These are phyloP conservation scores for Phaeotremella skinneri DNA, from an alignment of 768 basidiomycete species.

Conservation along the genomic window DNA sequence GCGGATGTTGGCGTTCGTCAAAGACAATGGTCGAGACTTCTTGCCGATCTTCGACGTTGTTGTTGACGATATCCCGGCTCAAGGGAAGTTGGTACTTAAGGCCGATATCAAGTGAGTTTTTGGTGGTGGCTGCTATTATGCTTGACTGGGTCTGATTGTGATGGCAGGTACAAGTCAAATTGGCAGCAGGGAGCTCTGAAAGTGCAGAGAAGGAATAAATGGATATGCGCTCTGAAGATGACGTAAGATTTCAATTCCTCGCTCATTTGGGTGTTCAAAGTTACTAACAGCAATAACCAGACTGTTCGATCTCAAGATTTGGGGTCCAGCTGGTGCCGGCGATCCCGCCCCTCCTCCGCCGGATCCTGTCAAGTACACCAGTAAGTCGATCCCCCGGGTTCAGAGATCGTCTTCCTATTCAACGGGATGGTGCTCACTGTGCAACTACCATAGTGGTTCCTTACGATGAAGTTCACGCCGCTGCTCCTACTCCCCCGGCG, in stretches of 20 bases:
- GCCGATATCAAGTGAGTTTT: constrained; percentile 66
- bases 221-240: constrained; percentile 81
- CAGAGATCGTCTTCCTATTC: not conserved
- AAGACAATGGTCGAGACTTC: constrained; percentile 70
- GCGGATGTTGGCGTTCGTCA: constrained; percentile 76
- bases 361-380: constrained; percentile 62
- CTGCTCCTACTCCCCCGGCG: constrained; percentile 47
- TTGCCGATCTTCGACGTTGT: constrained; percentile 65
- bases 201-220: constrained; percentile 83
- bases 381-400: constrained; percentile 14
- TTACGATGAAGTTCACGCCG: constrained; percentile 60
- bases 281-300: constrained; percentile 17
- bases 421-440: not conserved
- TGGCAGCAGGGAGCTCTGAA: constrained; percentile 68
- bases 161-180: constrained; percentile 68
- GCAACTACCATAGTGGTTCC: constrained; percentile 57
- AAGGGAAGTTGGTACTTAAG: constrained; percentile 70
- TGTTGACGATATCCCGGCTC: constrained; percentile 69
- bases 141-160: not conserved
- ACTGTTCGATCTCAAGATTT: constrained; percentile 63
- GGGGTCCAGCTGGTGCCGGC: constrained; percentile 54
- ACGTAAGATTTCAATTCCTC: constrained; percentile 54
- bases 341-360: constrained; percentile 54
- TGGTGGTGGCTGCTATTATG: not conserved
- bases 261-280: not conserved